A percentile compares a stretch with the other conserved stretches of the same genome.
Evolutionary conservation across 352 stramenopile species (phyloP).

Genomic region (Chrysophaeum taylorii): DNA sequence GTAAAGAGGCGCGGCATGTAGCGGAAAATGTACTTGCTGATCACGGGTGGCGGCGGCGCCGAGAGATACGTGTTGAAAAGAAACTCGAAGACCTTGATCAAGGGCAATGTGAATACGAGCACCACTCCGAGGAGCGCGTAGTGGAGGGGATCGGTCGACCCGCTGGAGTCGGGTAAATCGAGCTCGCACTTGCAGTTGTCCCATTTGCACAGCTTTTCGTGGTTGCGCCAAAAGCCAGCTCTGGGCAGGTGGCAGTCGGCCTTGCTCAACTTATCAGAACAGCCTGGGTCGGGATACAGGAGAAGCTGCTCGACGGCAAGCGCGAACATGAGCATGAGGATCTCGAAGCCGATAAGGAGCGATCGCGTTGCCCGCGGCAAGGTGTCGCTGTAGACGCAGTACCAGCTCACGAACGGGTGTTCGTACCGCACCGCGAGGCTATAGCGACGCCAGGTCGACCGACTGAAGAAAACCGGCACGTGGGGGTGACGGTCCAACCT

Average conservation of each 20-base stretch:
- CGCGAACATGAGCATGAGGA: not conserved
- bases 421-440: not conserved
- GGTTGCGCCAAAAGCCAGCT: no score
- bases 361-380: not conserved
- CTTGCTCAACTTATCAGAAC: not conserved
- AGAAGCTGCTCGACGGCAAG: not conserved
- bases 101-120: not conserved
- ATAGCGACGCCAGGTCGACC: no score
- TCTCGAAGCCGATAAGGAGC: not conserved
- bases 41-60: not conserved
- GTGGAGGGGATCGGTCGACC: not conserved
- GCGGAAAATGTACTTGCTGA: no score
- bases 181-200: not conserved
- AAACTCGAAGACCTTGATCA: not conserved
- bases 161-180: not conserved
- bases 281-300: not conserved
- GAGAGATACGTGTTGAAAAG: not conserved
- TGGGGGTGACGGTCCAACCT: not conserved
- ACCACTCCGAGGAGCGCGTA: not conserved
- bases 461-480: not conserved
- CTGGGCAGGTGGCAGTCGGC: no score
- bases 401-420: not conserved
- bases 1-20: no score
- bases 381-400: not conserved
- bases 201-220: not conserved